Evolutionary conservation across 192 early-diverging fungal species (phyloP).

Genomic region (Geranomyces michiganensis): DNA sequence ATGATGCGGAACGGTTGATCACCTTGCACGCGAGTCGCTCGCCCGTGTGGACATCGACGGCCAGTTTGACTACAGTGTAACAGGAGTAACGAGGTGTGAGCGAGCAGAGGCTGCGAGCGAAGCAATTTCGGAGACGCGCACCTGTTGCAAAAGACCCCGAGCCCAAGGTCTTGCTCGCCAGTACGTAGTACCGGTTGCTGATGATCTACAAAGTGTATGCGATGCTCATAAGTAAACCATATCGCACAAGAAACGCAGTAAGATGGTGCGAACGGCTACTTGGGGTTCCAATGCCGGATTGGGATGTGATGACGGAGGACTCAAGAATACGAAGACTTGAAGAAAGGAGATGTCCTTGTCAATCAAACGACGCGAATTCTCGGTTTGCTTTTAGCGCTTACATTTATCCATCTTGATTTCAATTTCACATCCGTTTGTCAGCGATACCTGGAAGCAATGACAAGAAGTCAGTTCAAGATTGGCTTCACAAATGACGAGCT

Average conservation of each 20-base stretch:
- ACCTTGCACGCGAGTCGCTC: conserved; percentile 36
- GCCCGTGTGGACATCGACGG: conserved; percentile 16
- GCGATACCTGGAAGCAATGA: neutral
- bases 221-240: too few relatives aligned
- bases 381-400: neutral
- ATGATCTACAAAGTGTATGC: conserved; percentile 26
- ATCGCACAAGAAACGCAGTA: too few relatives aligned
- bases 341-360: too few relatives aligned
- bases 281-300: neutral
- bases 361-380: too few relatives aligned
- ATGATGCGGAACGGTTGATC: neutral
- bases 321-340: conserved; percentile 22
- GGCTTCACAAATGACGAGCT: neutral
- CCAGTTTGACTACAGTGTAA: conserved; percentile 16
- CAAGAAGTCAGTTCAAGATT: neutral
- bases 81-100: too few relatives aligned
- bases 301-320: neutral
- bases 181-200: conserved; percentile 23
- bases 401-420: conserved; percentile 26
- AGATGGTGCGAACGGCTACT: too few relatives aligned
- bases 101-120: too few relatives aligned
- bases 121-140: too few relatives aligned
- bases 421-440: conserved; percentile 22
- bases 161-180: conserved; percentile 15
- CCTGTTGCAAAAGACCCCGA: conserved; percentile 33